Conservation (phyloP, 176 grass and related monocot genomes). For the Themeda triandra region DNA sequence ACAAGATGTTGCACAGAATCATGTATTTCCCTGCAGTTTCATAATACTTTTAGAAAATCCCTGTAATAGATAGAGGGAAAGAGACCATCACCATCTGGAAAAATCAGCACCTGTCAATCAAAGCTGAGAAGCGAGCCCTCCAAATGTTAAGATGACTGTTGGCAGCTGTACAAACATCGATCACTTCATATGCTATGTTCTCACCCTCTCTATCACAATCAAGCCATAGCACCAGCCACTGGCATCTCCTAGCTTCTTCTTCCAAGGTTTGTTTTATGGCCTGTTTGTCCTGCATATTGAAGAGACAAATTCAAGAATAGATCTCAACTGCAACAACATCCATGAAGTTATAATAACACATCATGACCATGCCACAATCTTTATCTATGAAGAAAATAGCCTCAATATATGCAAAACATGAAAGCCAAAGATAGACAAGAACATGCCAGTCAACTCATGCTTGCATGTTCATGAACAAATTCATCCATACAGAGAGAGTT, state of each 20-base stretch:
- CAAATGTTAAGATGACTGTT: slow-evolving; percentile 73
- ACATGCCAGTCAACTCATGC: neutral
- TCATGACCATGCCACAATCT: neutral
- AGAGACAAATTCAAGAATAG: slow-evolving; percentile 21
- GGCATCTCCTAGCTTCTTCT: slow-evolving; percentile 84
- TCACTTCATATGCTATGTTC: slow-evolving; percentile 93
- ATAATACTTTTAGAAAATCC: slow-evolving; percentile 20
- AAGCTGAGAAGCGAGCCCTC: slow-evolving; percentile 95
- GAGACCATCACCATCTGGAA: slow-evolving; percentile 14
- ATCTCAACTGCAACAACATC: neutral
- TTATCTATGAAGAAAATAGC: slow-evolving; percentile 9
- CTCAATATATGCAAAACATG: neutral
- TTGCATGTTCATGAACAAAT: slow-evolving; percentile 6
- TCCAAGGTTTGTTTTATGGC: slow-evolving; percentile 87
- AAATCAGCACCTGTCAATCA: slow-evolving; percentile 72
- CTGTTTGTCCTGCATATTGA: slow-evolving; percentile 74
- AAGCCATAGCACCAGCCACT: slow-evolving; percentile 95
- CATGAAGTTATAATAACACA: slow-evolving; percentile 8
- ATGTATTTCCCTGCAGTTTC: slow-evolving; percentile 82
- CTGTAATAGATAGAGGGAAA: neutral
- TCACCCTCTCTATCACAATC: slow-evolving; percentile 99
- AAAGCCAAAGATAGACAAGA: slow-evolving; percentile 13
- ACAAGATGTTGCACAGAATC: slow-evolving; percentile 82
- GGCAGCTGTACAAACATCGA: slow-evolving; percentile 70
- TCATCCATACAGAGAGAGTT: neutral